Conservation (phyloP, 495 filamentous ascomycete species). For the Xanthoparmelia taractica region DNA sequence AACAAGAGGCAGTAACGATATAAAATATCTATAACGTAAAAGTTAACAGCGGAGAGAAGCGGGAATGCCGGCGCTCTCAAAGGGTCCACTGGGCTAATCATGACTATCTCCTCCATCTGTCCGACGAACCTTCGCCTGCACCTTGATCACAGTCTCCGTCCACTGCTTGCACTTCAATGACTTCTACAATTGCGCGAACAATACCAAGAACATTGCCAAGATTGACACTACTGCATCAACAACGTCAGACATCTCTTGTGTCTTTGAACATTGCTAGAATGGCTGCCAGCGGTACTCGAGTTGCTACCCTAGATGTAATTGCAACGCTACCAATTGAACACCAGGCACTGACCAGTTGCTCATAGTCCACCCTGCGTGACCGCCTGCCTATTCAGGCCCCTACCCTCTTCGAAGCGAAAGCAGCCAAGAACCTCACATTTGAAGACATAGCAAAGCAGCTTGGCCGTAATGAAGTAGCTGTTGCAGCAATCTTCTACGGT, state of each 20-base stretch:
- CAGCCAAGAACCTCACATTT: constrained; percentile 65
- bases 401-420: constrained; percentile 81
- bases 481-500: constrained; percentile 92
- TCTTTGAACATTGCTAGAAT: constrained; percentile 19
- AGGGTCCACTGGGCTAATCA: not conserved
- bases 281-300: constrained; percentile 18
- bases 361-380: constrained; percentile 31
- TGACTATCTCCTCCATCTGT: not conserved
- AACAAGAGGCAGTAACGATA: too few species aligned
- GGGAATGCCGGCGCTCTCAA: constrained; percentile 4
- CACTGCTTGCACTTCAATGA: too few species aligned
- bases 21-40: not conserved
- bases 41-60: not conserved
- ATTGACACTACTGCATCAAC: not conserved
- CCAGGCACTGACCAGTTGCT: constrained; percentile 4
- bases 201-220: constrained; percentile 7
- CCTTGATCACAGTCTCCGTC: constrained; percentile 1
- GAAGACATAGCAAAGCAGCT: constrained; percentile 68
- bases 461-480: constrained; percentile 79
- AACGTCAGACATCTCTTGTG: not conserved
- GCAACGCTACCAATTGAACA: not conserved
- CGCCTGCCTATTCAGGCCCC: constrained; percentile 60
- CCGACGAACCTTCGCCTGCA: not conserved
- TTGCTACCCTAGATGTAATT: constrained; percentile 29
- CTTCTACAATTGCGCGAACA: constrained; percentile 5